Evolutionary conservation across 768 basidiomycete genomes (phyloP).

Genomic region (Boletus insuetus): DNA sequence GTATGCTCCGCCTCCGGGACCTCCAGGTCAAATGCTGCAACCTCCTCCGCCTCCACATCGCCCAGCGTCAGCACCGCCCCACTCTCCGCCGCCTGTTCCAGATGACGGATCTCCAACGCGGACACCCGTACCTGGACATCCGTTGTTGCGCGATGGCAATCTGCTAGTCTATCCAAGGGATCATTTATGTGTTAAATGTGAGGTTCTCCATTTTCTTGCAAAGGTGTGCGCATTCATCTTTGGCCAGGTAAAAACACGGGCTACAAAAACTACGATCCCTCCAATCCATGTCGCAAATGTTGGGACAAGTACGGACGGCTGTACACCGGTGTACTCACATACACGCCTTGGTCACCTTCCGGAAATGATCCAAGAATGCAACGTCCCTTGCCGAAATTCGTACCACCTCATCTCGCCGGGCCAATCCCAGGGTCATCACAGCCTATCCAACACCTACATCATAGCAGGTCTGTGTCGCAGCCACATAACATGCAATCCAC

Average conservation of each 20-base stretch:
- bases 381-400: slow-evolving; percentile 26
- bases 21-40: not conserved
- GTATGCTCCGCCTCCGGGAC: slow-evolving; percentile 14
- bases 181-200: slow-evolving; percentile 67
- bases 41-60: slow-evolving; percentile 5
- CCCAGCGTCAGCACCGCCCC: slow-evolving; percentile 14
- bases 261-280: slow-evolving; percentile 66
- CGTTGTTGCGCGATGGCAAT: slow-evolving; percentile 57
- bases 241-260: slow-evolving; percentile 66
- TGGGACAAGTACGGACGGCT: slow-evolving; percentile 68
- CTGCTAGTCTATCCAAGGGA: slow-evolving; percentile 70
- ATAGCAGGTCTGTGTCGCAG: slow-evolving; percentile 21
- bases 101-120: slow-evolving; percentile 65
- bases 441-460: slow-evolving; percentile 5
- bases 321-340: slow-evolving; percentile 59
- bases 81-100: slow-evolving; percentile 15
- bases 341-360: slow-evolving; percentile 41
- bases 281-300: slow-evolving; percentile 67
- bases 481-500: not conserved
- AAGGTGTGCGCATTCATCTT: not conserved
- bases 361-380: slow-evolving; percentile 25
- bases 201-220: slow-evolving; percentile 8
- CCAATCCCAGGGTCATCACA: not conserved
- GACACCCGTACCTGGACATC: slow-evolving; percentile 62
- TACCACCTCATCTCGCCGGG: slow-evolving; percentile 20